phyloP scores from a whole-genome alignment of 192 early-diverging fungal genomes.

The Coemansia sp. region DNA sequence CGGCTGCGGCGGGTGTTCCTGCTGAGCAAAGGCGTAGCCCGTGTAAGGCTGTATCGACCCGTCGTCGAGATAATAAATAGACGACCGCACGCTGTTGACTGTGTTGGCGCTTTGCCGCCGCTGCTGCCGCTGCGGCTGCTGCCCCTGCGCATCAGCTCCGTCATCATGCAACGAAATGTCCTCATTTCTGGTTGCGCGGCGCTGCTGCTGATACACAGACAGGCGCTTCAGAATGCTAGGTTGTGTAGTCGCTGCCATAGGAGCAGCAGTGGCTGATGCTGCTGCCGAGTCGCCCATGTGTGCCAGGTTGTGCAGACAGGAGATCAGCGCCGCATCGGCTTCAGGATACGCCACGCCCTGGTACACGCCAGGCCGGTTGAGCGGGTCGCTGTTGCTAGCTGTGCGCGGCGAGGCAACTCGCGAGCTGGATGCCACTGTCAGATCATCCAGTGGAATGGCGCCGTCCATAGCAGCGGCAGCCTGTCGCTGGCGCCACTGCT shows the following conservation, averaged over 20 bases:
- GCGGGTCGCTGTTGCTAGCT: conserved; percentile 5
- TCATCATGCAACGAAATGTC: conserved; percentile 18
- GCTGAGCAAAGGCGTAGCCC: conserved; percentile 46
- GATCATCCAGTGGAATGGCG: background rate
- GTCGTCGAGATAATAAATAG: conserved; percentile 41
- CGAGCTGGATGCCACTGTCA: background rate
- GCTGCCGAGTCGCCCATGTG: conserved; percentile 14
- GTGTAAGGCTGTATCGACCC: conserved; percentile 44
- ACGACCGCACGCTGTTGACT: conserved; percentile 31
- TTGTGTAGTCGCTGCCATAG: background rate
- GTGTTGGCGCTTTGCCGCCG: conserved; percentile 2
- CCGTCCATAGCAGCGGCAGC: conserved; percentile 5
- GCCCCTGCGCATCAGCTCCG: background rate
- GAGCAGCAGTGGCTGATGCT: background rate
- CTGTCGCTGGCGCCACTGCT: conserved; percentile 23
- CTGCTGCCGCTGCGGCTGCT: background rate
- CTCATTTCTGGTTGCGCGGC: background rate
- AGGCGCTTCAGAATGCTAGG: conserved; percentile 29
- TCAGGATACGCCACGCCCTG: conserved; percentile 35
- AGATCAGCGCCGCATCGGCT: conserved; percentile 25
- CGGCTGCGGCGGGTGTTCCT: conserved; percentile 11
- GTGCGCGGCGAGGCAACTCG: background rate
- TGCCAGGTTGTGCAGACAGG: conserved; percentile 29
- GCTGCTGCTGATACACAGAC: conserved; percentile 26
- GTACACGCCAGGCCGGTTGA: conserved; percentile 38